Evolutionary conservation across 139 green algal genomes (phyloP).

Genomic region (Raphidocelis subcapitata): DNA sequence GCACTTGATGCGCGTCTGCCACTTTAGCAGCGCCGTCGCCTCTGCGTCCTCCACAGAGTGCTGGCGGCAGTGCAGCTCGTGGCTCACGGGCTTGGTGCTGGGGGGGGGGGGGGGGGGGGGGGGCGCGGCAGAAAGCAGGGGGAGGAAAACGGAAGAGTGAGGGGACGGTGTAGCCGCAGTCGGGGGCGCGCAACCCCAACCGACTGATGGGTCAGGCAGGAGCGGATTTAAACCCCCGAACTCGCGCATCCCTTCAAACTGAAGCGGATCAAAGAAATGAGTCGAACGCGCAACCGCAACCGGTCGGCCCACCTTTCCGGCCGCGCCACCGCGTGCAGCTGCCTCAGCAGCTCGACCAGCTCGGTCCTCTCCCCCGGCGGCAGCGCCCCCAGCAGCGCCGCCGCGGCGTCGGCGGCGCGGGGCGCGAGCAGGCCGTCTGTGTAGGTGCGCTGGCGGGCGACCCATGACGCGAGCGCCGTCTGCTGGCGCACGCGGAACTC

Average conservation of each 20-base stretch:
- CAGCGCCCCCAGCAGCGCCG: slow-evolving; percentile 3
- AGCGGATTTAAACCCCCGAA: no score
- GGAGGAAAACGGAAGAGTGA: no score
- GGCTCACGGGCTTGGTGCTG: background rate
- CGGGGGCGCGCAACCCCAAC: no score
- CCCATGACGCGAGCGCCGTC: slow-evolving; percentile 2
- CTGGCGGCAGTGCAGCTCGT: slow-evolving; percentile 7
- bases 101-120: no score
- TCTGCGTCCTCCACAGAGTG: slow-evolving; percentile 4
- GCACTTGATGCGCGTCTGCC: slow-evolving; percentile 17
- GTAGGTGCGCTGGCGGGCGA: slow-evolving; percentile 15
- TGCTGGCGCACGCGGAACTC: slow-evolving; percentile 14
- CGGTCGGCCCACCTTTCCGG: slow-evolving; percentile 8
- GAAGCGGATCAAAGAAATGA: no score
- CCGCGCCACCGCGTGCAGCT: slow-evolving; percentile 20
- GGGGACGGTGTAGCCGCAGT: no score
- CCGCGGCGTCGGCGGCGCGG: slow-evolving; percentile 11
- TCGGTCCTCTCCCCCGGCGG: slow-evolving; percentile 2
- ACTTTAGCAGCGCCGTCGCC: slow-evolving; percentile 19
- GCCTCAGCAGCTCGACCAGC: slow-evolving; percentile 18
- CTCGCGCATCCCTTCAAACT: no score
- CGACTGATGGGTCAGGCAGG: no score
- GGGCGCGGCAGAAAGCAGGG: no score
- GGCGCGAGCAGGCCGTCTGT: slow-evolving; percentile 10
- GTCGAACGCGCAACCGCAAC: no score